phyloP scores from a whole-genome alignment of 768 basidiomycete species.

The Gloeophyllum trabeum region DNA sequence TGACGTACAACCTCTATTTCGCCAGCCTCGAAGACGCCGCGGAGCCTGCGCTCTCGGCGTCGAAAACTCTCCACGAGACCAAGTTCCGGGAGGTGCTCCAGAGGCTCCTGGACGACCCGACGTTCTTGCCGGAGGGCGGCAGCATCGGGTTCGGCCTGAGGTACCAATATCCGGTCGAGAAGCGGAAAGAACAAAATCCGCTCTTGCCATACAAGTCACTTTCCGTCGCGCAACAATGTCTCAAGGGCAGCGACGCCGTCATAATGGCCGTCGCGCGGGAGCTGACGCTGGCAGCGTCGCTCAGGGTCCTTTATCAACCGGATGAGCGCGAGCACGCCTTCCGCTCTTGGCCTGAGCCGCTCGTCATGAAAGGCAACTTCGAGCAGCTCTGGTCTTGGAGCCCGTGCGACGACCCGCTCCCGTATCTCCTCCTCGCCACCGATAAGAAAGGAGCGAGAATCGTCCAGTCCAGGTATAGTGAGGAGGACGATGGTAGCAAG shows the following conservation, averaged over 20 bases:
- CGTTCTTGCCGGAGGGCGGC: constrained; percentile 6
- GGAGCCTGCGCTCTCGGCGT: not conserved
- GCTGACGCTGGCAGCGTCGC: constrained; percentile 2
- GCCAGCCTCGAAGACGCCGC: constrained; percentile 5
- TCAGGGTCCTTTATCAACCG: not conserved
- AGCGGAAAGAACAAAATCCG: too few relatives aligned
- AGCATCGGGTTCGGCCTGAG: constrained; percentile 6
- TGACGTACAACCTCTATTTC: constrained; percentile 31
- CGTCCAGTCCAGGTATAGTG: too few relatives aligned
- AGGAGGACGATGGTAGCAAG: too few relatives aligned
- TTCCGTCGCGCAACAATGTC: not conserved
- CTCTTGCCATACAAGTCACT: too few relatives aligned
- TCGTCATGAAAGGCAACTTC: not conserved
- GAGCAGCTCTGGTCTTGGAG: too few relatives aligned
- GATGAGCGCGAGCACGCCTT: too few relatives aligned
- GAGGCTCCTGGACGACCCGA: not conserved
- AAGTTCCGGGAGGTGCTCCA: not conserved
- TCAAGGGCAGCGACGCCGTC: constrained; percentile 8
- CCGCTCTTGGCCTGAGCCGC: too few relatives aligned
- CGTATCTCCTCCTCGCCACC: too few relatives aligned
- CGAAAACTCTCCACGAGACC: not conserved
- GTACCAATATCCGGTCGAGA: constrained; percentile 5
- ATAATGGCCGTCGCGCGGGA: not conserved
- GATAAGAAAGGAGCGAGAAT: too few relatives aligned
- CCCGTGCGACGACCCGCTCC: not conserved